These are phyloP conservation scores for Prunus yedoensis DNA, from an alignment of 331 rosid species.

Conservation along the genomic window DNA sequence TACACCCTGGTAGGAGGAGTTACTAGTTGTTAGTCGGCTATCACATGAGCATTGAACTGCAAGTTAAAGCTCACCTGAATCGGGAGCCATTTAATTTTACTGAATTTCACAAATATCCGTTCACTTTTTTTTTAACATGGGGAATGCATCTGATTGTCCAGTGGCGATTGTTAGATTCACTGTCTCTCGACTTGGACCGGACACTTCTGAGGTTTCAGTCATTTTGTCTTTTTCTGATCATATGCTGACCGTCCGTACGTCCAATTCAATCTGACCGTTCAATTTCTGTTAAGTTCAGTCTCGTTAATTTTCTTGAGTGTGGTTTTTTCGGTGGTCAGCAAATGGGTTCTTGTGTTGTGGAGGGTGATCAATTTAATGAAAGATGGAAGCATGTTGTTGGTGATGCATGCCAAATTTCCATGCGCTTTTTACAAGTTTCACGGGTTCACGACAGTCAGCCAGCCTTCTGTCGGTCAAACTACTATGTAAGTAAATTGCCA, in stretches of 20 bases:
- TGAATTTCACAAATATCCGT: neutral
- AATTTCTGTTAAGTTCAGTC: neutral
- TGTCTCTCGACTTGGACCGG: constrained; percentile 1
- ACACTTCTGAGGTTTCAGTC: neutral
- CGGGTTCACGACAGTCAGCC: neutral
- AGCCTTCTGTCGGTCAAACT: neutral
- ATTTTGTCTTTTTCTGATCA: neutral
- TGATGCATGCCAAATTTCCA: neutral
- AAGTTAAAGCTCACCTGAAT: constrained; percentile 16
- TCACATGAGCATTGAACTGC: constrained; percentile 14
- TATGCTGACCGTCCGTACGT: neutral
- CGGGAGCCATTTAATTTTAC: constrained; percentile 4
- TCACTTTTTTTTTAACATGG: neutral
- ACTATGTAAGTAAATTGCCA: neutral
- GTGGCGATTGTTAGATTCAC: constrained; percentile 2
- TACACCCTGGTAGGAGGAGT: neutral
- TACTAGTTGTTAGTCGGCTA: neutral
- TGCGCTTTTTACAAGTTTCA: neutral
- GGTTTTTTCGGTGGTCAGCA: neutral
- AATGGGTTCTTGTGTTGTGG: neutral
- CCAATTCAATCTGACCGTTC: neutral
- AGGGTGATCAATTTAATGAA: neutral
- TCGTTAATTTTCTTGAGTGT: neutral
- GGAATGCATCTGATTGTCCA: constrained; percentile 3
- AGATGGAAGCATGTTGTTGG: neutral